Evolutionary conservation across 2,329 filamentous ascomycete species (phyloP), one percentile per base, ranked within the genome.

Genomic region (Venturia pyrina): DNA sequence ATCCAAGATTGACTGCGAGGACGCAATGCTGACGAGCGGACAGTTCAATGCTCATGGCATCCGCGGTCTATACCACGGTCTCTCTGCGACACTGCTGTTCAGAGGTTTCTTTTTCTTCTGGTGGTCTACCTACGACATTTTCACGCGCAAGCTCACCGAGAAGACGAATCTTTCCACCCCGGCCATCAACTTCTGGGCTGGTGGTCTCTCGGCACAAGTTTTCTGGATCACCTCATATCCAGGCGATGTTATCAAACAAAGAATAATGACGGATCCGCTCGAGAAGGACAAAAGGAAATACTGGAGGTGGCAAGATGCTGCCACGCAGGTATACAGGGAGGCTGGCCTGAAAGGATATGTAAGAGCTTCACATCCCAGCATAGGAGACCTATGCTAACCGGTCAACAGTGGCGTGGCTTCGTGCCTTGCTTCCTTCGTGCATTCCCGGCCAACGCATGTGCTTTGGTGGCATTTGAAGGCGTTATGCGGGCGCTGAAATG

Each of bases 181-280:
- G 0, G 87, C 87, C 0, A 83, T 98, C 73, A 98, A 98, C 75
- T 99, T 99, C 80, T 98, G 93, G 93, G 93, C 95, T 0, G 95
- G 95, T 3, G 95, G 95, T 0, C 79, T 98, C 63, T 93, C 89
- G 61, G 95, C 95, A 0, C 95, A 99, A 80, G 79, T 96, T 19
- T 99, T 97, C 75, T 99, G 95, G 95, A 76, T 96, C 56, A 91
- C 89, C 21, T 90, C 89, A 69, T 98, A 98, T 74, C 93, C 95
- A 1, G 90, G 87, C 61, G 93, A 98, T 75, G 90, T 97, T 28
- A 87, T 98, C 65, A 98, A 98, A 82, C 93, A 98, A 80, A 84
- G 92, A 41, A 89, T 99, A 74, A 98, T 99, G 95, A 97, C 93
- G 17, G 95, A 98, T 77, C 87, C 90, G 5, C 79, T 98, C 64